These are phyloP conservation scores for Malus hybrid DNA, from an alignment of 331 rosid species.

Conservation along the genomic window DNA sequence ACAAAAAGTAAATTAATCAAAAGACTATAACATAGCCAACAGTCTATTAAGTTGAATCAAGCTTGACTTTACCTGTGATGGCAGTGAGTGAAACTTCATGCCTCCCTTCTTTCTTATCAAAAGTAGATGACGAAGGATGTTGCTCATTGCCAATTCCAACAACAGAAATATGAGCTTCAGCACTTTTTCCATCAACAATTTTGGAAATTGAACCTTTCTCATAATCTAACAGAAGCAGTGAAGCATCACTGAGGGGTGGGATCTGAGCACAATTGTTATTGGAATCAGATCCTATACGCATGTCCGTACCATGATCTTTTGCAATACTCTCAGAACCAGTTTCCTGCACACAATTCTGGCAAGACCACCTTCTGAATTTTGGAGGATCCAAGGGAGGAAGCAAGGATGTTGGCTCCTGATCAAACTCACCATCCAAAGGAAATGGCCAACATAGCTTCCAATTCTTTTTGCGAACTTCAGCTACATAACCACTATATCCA, in stretches of 20 bases:
- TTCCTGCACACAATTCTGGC: constrained; percentile 43
- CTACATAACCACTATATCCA: constrained; percentile 72
- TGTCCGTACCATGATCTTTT: constrained; percentile 21
- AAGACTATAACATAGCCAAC: neutral
- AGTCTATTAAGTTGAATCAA: constrained; percentile 11
- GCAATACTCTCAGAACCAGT: constrained; percentile 26
- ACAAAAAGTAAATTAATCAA: constrained; percentile 19
- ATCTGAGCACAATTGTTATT: constrained; percentile 17
- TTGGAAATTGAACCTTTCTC: constrained; percentile 37
- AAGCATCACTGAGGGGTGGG: constrained; percentile 12
- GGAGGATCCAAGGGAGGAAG: constrained; percentile 60
- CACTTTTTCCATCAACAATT: constrained; percentile 32
- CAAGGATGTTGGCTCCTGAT: constrained; percentile 31
- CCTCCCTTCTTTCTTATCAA: constrained; percentile 42
- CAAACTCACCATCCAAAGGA: constrained; percentile 36
- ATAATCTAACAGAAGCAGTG: constrained; percentile 24
- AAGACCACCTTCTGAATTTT: constrained; percentile 46
- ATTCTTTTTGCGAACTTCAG: constrained; percentile 70
- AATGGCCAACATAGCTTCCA: constrained; percentile 88
- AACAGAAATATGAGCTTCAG: constrained; percentile 33
- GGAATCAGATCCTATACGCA: constrained; percentile 23
- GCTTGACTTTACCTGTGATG: constrained; percentile 30
- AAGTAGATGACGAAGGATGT: constrained; percentile 23
- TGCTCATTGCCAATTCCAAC: constrained; percentile 20
- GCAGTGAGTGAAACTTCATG: constrained; percentile 26